Percentiles rank a stretch among this genome's conserved stretches.
Conservation (phyloP, 768 basidiomycete genomes). For the Paxillus involutus region DNA sequence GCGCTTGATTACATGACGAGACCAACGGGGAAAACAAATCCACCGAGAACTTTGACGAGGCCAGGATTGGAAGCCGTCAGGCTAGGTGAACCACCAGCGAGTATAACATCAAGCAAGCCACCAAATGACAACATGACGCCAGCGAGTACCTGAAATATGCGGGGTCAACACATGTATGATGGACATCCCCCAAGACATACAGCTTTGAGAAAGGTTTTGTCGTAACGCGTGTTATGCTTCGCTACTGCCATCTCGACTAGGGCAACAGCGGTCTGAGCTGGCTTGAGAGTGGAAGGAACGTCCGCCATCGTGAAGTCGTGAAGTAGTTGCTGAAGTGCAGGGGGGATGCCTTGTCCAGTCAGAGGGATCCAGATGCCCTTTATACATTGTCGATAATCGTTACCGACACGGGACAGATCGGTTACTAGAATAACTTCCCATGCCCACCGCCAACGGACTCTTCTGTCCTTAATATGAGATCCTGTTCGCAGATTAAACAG, state of each 20-base stretch:
- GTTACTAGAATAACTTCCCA: conserved; percentile 10
- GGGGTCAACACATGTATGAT: background rate
- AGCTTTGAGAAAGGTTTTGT: conserved; percentile 65
- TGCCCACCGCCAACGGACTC: background rate
- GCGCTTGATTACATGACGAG: conserved; percentile 61
- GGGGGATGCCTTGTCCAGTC: background rate
- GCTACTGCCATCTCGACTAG: conserved; percentile 57
- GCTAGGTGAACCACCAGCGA: conserved; percentile 57
- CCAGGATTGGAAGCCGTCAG: conserved; percentile 59
- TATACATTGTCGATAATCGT: conserved; percentile 15
- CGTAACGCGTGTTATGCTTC: conserved; percentile 65
- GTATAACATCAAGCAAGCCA: conserved; percentile 58
- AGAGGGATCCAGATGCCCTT: conserved; percentile 5
- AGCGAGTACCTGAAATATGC: conserved; percentile 52
- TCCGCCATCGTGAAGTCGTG: conserved; percentile 19
- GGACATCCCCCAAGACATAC: conserved; percentile 37
- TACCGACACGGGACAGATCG: background rate
- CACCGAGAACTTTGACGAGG: conserved; percentile 62
- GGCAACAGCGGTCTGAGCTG: conserved; percentile 53
- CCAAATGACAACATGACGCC: conserved; percentile 78
- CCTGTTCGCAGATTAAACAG: background rate
- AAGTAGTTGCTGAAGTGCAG: background rate
- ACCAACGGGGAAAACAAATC: conserved; percentile 74
- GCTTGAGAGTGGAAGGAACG: conserved; percentile 51
- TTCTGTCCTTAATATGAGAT: conserved; percentile 3